Evolutionary conservation across 2,329 filamentous ascomycete genomes (phyloP), one percentile per base, ranked within the genome.

Genomic region (Aspergillus fijiensis): DNA sequence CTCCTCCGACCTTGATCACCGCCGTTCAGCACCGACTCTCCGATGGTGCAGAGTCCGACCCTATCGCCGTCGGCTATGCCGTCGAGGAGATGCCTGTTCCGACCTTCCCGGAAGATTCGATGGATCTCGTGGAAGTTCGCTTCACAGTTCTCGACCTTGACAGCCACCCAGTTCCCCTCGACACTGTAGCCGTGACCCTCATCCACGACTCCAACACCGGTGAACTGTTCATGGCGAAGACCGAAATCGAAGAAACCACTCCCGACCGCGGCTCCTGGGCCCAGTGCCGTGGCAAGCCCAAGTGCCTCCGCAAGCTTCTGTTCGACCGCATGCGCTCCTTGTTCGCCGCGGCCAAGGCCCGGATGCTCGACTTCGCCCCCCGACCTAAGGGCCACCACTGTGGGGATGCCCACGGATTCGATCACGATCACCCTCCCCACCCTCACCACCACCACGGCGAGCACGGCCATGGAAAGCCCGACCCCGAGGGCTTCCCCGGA

Each of bases 61-160:
- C 76, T 1, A 65, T 80, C 49, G 65, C 71, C 11, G 63, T 80
- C 55, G 78, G 78, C 51, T 80, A 79, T 63, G 76, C 77, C 27
- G 69, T 80, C 25, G 78, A 80, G 63, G 67, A 75, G 47, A 69
- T 77, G 61, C 70, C 76, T 23, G 55, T 69, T 48, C 62, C 69
- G 21, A 62, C 68, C 12, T 65, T 72, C 16, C 60, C 66, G 9
- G 72, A 76, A 25, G 71, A 70, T n/a, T 64, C 69, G 7, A 65
- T 70, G 49, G 72, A 76, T 9, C 63, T 80, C 25, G 63, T 76
- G 2, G 69, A 73, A 11, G 65, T 80, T 60, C 74, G 77, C 45
- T 79, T 81, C 66, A 80, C 78, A n/a, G 72, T 80, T 39, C 72
- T 81, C 29, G 77, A 79, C 57, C 67, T 81, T 19, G 74, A 76